Percentiles rank a stretch among this genome's conserved stretches.
These are phyloP conservation scores for Spencermartinsiella ligniputridi DNA, from an alignment of 1,139 yeast genomes.

Conservation along the genomic window DNA sequence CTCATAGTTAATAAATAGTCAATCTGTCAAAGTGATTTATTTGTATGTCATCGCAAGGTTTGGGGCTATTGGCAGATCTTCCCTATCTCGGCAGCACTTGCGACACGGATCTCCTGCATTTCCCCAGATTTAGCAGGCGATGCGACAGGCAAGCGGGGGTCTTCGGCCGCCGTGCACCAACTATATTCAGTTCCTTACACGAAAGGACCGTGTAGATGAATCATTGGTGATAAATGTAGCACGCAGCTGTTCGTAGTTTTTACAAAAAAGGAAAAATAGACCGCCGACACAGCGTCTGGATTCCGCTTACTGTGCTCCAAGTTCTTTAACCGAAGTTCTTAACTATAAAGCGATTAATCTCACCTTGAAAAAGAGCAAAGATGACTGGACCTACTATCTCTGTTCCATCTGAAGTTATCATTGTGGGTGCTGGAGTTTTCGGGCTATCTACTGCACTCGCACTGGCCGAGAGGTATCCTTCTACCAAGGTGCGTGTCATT, in stretches of 20 bases:
- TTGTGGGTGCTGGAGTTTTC: conserved; percentile 44
- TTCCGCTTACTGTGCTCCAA: neutral
- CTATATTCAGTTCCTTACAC: too few relatives aligned
- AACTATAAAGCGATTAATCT: neutral
- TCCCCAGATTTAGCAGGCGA: neutral
- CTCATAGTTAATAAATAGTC: neutral
- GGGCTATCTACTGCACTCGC: conserved; percentile 41
- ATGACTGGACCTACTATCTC: neutral
- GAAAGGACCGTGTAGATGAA: too few relatives aligned
- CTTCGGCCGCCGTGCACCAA: too few relatives aligned
- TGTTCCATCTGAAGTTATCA: conserved; percentile 22
- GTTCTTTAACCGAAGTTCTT: neutral
- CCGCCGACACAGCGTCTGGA: neutral
- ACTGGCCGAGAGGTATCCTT: conserved; percentile 22
- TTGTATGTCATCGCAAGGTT: neutral
- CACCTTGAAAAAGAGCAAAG: neutral
- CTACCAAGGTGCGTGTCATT: conserved; percentile 5
- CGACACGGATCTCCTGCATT: neutral
- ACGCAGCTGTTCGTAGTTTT: neutral
- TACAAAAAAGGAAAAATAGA: neutral
- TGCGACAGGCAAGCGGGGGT: neutral
- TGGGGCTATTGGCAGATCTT: neutral
- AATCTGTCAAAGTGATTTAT: neutral
- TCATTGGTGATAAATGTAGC: neutral
- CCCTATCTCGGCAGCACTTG: neutral